Percentiles rank a stretch among this genome's conserved stretches.
Evolutionary conservation across 2,329 filamentous ascomycete species (phyloP).

Genomic region (Samsoniella hepiali): DNA sequence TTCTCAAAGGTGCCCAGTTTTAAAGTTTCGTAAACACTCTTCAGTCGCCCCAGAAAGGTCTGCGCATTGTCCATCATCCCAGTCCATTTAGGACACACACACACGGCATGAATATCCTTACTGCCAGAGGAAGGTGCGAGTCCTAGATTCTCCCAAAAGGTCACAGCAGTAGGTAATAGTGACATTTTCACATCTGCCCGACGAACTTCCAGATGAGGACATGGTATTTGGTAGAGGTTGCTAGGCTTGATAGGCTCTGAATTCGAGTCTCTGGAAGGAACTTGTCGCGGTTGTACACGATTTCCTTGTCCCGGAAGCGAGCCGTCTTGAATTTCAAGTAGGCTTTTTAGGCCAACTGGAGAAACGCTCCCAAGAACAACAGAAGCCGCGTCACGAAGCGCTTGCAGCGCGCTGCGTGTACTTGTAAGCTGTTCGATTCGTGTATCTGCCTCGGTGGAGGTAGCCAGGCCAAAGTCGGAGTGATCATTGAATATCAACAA

Average conservation of each 20-base stretch:
- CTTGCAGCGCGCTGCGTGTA: slow-evolving; percentile 47
- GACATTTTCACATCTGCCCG: slow-evolving; percentile 68
- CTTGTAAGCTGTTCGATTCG: slow-evolving; percentile 42
- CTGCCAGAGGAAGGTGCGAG: slow-evolving; percentile 66
- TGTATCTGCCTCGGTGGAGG: slow-evolving; percentile 28
- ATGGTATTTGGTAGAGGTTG: slow-evolving; percentile 59
- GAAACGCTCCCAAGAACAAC: slow-evolving; percentile 40
- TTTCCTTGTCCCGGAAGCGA: slow-evolving; percentile 51
- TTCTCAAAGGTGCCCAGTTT: slow-evolving; percentile 66
- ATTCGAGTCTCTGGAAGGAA: slow-evolving; percentile 39
- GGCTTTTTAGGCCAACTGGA: slow-evolving; percentile 42
- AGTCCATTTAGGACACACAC: slow-evolving; percentile 64
- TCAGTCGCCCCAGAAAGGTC: slow-evolving; percentile 64
- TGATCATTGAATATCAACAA: slow-evolving; percentile 34
- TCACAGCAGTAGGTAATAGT: slow-evolving; percentile 68
- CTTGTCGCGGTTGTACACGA: slow-evolving; percentile 48
- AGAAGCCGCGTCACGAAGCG: slow-evolving; percentile 44
- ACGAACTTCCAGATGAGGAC: slow-evolving; percentile 70
- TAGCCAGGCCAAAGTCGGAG: slow-evolving; percentile 19
- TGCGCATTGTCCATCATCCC: slow-evolving; percentile 59
- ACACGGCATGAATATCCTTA: slow-evolving; percentile 70
- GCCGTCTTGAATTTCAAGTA: slow-evolving; percentile 57
- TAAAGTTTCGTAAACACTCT: slow-evolving; percentile 68
- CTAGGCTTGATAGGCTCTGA: slow-evolving; percentile 48
- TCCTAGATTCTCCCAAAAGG: slow-evolving; percentile 80